Base-by-base conservation (phyloP, 106 monocot species). In the Alisma plantagoaquatica region DNA sequence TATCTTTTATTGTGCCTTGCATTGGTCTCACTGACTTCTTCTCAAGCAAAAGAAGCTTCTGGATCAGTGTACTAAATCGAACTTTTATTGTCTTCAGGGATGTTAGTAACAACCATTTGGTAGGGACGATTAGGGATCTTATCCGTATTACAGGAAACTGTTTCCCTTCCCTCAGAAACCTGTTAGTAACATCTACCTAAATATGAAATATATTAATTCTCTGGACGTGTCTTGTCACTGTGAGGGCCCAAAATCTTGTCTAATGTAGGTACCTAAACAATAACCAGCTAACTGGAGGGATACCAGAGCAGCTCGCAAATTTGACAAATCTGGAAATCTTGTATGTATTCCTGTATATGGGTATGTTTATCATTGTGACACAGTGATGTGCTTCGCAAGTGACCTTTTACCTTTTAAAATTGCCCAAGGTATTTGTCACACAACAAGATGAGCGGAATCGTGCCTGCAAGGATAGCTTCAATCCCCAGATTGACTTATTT, bases 231-330 rank as follows among this genome's bases (percentile, higher is more conserved):
- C 27, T 51, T 0, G 23, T 15, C 45, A 12, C 23, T 7, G 12
- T 31, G 10, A 50, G 10, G 25, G 2, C 56, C 2, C n/a, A 41
- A 45, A 17, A 41, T 3, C 57, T 5, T 60, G 5, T 23, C 17
- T 23, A 15, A 16, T 64, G 10, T 31, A 98, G 96, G 59, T 98
- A 90, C 59, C 59, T 98, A 33, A 98, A 98, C 62, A 82, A 90
- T 44, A 98, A 98, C 63, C 72, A 71, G 41, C 44, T 98, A 54
- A 66, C 75, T 60, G 96, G 96, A 57, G 89, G 84, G 43, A 66
- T 98, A 61, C 96, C 96, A 23, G 96, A 84, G 42, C 96, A 98
- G 62, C 84, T 98, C 57, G 81, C 96, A 33, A 98, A 98, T 68
- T 60, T 98, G 60, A 66, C 71, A 45, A 90, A 79, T 54, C 74